A percentile compares a stretch with the other conserved stretches of the same genome.
These are phyloP conservation scores for Myriosclerotinia curreyana DNA, from an alignment of 2,329 filamentous ascomycete species.

Conservation along the genomic window DNA sequence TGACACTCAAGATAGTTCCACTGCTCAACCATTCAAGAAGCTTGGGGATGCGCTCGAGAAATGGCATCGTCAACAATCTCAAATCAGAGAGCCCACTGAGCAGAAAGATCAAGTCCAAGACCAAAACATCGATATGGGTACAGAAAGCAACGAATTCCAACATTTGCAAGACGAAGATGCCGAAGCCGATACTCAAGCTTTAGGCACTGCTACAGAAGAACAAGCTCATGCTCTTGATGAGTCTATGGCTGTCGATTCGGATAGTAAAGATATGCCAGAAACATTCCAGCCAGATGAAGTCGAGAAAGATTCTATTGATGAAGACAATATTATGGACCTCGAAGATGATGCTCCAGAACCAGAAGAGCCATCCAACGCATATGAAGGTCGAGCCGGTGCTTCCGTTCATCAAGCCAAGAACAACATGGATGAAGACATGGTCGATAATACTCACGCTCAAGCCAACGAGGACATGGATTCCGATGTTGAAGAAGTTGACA, in stretches of 20 bases:
- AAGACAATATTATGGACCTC: slow-evolving; percentile 44
- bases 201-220: slow-evolving; percentile 84
- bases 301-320: slow-evolving; percentile 47
- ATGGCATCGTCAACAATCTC: slow-evolving; percentile 84
- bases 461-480: slow-evolving; percentile 40
- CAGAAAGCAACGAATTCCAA: slow-evolving; percentile 87
- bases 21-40: slow-evolving; percentile 81
- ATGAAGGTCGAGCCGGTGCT: slow-evolving; percentile 58
- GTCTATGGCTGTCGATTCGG: slow-evolving; percentile 78
- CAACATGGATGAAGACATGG: slow-evolving; percentile 48
- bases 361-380: slow-evolving; percentile 46
- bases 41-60: slow-evolving; percentile 88
- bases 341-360: slow-evolving; percentile 43
- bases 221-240: slow-evolving; percentile 84
- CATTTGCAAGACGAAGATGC: slow-evolving; percentile 83
- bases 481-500: slow-evolving; percentile 42
- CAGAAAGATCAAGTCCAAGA: slow-evolving; percentile 44
- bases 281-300: slow-evolving; percentile 44
- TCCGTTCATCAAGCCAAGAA: slow-evolving; percentile 49
- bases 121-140: slow-evolving; percentile 46
- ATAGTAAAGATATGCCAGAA: slow-evolving; percentile 58
- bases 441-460: slow-evolving; percentile 48
- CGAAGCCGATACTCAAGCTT: slow-evolving; percentile 81
- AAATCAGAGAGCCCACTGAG: slow-evolving; percentile 63
- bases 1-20: slow-evolving; percentile 43